Evolutionary conservation across 2,329 filamentous ascomycete species (phyloP).

Genomic region (Sporothrix inflata): DNA sequence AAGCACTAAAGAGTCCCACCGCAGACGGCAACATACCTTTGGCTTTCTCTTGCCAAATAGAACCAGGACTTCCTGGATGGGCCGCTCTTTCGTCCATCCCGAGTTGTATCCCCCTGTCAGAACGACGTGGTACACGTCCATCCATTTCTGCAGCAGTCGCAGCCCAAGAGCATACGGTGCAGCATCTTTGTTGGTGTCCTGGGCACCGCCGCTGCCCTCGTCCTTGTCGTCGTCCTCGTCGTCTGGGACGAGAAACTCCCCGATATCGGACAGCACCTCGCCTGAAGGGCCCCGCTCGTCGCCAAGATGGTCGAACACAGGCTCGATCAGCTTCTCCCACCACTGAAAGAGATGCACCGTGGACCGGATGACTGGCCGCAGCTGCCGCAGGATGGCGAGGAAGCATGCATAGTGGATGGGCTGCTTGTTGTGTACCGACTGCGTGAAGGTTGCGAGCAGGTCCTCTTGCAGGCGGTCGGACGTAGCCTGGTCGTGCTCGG

Average conservation of each 20-base stretch:
- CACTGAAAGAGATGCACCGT: slow-evolving; percentile 68
- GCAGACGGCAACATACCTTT: slow-evolving; percentile 44
- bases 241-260: slow-evolving; percentile 67
- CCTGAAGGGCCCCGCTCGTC: slow-evolving; percentile 66
- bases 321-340: slow-evolving; percentile 68
- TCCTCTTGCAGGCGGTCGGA: slow-evolving; percentile 76
- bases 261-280: slow-evolving; percentile 66
- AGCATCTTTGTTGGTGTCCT: slow-evolving; percentile 39
- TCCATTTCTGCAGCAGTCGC: slow-evolving; percentile 60
- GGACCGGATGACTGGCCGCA: slow-evolving; percentile 66
- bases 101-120: slow-evolving; percentile 44
- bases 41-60: slow-evolving; percentile 70
- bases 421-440: slow-evolving; percentile 60
- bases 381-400: slow-evolving; percentile 64
- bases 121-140: slow-evolving; percentile 50
- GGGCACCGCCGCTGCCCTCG: slow-evolving; percentile 38
- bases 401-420: slow-evolving; percentile 65
- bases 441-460: slow-evolving; percentile 67
- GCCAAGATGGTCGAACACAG: slow-evolving; percentile 57
- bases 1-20: background rate
- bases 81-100: slow-evolving; percentile 53
- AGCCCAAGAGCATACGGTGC: slow-evolving; percentile 56
- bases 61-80: slow-evolving; percentile 57
- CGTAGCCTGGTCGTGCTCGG: slow-evolving; percentile 67
- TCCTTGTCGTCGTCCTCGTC: slow-evolving; percentile 56